Evolutionary conservation across 2,329 filamentous ascomycete species (phyloP), one percentile per base, ranked within the genome.

Genomic region (Colletotrichum sp.): DNA sequence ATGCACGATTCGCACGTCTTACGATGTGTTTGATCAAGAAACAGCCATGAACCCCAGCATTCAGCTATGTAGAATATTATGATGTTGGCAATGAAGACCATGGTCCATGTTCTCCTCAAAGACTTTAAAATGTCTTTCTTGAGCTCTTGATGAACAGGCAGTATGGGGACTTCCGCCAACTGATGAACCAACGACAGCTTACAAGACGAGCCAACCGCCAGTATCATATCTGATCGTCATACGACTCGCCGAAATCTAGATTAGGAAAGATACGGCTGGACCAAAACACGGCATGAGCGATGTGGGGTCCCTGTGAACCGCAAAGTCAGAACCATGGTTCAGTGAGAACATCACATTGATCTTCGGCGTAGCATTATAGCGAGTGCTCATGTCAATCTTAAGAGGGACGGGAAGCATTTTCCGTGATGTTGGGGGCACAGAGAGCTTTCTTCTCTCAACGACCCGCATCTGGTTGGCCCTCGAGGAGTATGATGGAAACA

Each of bases 381-480:
- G 39, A 49, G 39, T n/a, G 9, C 19, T 12, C 3, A 49, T 6
- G 39, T n/a, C 39, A 49, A 12, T 49, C 39, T 49, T n/a, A 2
- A 7, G 9, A n/a, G 39, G 19, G 1, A n/a, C 39, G 39, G 39
- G 39, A 49, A n/a, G 39, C 39, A n/a, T 49, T 49, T 49, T n/a
- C 3, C 39, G 39, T n/a, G 39, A 1, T 49, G 0, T 3, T 1
- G 19, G 39, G 19, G 12, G 3, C 0, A 1, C 2, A 49, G 19
- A 49, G 39, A n/a, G 19, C 0, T 2, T 44, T 44, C 39, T 44
- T 1, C 19, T 2, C 9, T 44, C 39, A 1, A n/a, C 5, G n/a
- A 3, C 5, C 12, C 12, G 12, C 4, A 34, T 34, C 12, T 2
- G 2, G 32, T 13, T 34, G 12, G 32, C 32, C 12, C 12, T 34